These are phyloP conservation scores for Pleurostoma richardsiae DNA, from an alignment of 2,329 filamentous ascomycete genomes.

Conservation along the genomic window DNA sequence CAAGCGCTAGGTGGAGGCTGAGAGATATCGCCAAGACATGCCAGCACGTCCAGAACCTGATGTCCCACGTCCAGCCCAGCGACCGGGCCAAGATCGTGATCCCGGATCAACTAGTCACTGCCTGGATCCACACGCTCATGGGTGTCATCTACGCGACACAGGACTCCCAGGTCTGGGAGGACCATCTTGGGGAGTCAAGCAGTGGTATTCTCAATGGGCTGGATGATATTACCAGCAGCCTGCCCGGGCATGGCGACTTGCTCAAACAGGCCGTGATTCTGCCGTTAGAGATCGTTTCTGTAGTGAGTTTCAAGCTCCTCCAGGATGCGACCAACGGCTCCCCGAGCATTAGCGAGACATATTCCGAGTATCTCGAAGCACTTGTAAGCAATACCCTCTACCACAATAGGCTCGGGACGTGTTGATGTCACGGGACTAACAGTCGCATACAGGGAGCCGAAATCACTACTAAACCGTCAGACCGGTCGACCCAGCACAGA, in stretches of 20 bases:
- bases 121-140: slow-evolving; percentile 36
- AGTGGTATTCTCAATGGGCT: slow-evolving; percentile 27
- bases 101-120: slow-evolving; percentile 28
- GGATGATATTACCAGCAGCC: slow-evolving; percentile 25
- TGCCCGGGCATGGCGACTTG: slow-evolving; percentile 22
- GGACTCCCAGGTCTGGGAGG: slow-evolving; percentile 8
- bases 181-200: slow-evolving; percentile 22
- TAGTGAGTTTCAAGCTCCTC: slow-evolving; percentile 31
- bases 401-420: neutral
- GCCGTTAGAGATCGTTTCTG: slow-evolving; percentile 35
- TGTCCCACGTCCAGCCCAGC: slow-evolving; percentile 16
- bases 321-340: slow-evolving; percentile 29
- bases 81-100: slow-evolving; percentile 23
- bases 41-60: slow-evolving; percentile 26
- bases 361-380: slow-evolving; percentile 33
- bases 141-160: slow-evolving; percentile 21
- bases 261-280: slow-evolving; percentile 29
- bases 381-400: slow-evolving; percentile 26
- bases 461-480: slow-evolving; percentile 31
- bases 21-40: slow-evolving; percentile 24
- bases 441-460: slow-evolving; percentile 25
- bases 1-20: neutral
- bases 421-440: slow-evolving; percentile 10
- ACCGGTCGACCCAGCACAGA: slow-evolving; percentile 33
- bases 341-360: slow-evolving; percentile 33